Evolutionary conservation across 371 early-diverging fungal species (phyloP), one percentile per base, ranked within the genome.

Genomic region (Phascolomyces articulosus): DNA sequence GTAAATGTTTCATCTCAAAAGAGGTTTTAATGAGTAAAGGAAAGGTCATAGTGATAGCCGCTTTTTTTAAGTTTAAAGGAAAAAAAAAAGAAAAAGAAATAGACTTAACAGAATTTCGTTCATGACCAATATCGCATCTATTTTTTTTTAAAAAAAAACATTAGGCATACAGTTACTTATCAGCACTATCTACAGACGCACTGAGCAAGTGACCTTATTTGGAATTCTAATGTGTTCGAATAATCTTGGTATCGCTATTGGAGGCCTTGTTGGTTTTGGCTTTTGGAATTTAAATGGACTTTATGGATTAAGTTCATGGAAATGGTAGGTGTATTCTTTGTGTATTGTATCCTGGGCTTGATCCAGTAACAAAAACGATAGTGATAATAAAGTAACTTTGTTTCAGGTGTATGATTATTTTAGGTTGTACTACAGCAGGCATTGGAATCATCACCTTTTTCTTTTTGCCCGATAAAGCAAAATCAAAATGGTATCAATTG

Each of bases 241-340:
- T 31, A 60, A 64, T 31, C 16, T 63, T 3, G 58, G 65, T 20
- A 56, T 38, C 9, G 54, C 68, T 1, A 1, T 88, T 18, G 89
- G 86, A 60, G 90, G 88, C 0, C 74, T 87, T 9, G 74, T 87
- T 8, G 82, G 88, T 7, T 82, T 84, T 41, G 89, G 85, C 7
- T 76, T 91, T 40, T 68, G 55, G 11, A 60, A 76, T 28, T 81
- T 90, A 54, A 61, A 75, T 24, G 65, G 70, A 16, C 63, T 67
- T 27, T 66, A 64, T n/a, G 73, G 71, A 27, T 62, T 87, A 15
- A 24, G 59, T 20, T 60, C 72, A 4, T 89, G 91, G 90, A 74
- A 77, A 69, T 89, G 89, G 84, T 79, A 71, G 15, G 41, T n/a
- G 15, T 3, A 8, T 16, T 41, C 38, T 38, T 38, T n/a, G n/a